Evolutionary conservation across 441 rosid species (phyloP), one percentile per base, ranked within the genome.

Genomic region (Pelargonium citronellum): DNA sequence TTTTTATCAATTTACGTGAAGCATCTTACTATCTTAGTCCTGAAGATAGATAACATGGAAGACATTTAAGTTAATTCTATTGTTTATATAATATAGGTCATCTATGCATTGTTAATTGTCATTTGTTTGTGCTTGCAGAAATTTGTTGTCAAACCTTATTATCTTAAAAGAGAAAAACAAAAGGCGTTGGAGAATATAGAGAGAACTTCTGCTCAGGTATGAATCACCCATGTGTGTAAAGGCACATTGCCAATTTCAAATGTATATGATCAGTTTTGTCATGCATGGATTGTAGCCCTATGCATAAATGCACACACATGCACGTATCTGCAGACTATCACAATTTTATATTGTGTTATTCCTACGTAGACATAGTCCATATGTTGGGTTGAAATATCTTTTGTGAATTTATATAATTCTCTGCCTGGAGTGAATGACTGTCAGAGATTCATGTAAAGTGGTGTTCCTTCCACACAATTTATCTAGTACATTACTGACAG

Each of bases 181-280:
- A 92, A 87, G 84, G 82, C 91, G 51, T 82, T 89, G 67, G 91
- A 92, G 79, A 87, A 82, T 77, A 83, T 73, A 67, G 89, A 87
- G 74, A 87, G 80, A 79, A 91, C 90, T 70, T 85, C 81, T 77
- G 86, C 87, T 62, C 84, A 89, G 97, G 99, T 90, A 85, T 76
- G 78, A 27, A 61, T 75, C 73, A 67, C 44, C 24, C 43, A 66
- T 62, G 43, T 41, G 15, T 64, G 4, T 66, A n/a, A 10, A 9
- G 34, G 12, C 66, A 24, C 66, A 62, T 24, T 37, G n/a, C 30
- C 39, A 61, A 27, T 24, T 61, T 62, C 10, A 58, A 58, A 24
- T 62, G 2, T 39, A 62, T 43, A 13, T 49, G 67, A 34, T 68
- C 41, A 39, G 43, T 65, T 20, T 10, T 63, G 67, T 44, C 47